Conservation (phyloP, 805 yeast species). For the Wickerhamomyces pijperi region DNA sequence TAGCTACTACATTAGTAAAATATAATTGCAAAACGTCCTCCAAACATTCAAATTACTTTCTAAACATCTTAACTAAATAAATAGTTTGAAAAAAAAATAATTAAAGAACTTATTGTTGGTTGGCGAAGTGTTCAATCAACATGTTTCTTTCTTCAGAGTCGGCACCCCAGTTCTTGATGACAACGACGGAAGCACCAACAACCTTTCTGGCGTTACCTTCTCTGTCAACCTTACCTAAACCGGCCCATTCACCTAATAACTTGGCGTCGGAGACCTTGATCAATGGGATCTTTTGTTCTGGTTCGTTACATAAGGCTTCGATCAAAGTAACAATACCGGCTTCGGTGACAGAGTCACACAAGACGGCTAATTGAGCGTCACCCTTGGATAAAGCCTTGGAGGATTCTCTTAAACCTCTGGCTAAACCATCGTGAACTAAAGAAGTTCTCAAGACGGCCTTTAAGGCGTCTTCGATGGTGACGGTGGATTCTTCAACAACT, state of each 20-base stretch:
- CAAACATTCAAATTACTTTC: not conserved
- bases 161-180: constrained; percentile 99
- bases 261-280: constrained; percentile 99
- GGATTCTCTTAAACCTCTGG: constrained; percentile 99
- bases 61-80: not conserved
- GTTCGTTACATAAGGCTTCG: constrained; percentile 98
- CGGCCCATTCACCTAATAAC: constrained; percentile 99
- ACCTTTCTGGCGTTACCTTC: constrained; percentile 99
- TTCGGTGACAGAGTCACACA: constrained; percentile 98
- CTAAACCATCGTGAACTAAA: constrained; percentile 97
- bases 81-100: not conserved
- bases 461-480: constrained; percentile 96
- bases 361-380: constrained; percentile 95
- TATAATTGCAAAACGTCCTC: not conserved
- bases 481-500: constrained; percentile 80
- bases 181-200: constrained; percentile 99
- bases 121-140: constrained; percentile 91
- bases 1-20: not conserved
- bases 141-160: constrained; percentile 95
- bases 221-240: constrained; percentile 98
- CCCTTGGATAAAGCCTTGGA: constrained; percentile 96
- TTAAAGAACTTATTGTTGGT: constrained; percentile 54
- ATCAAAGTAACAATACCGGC: constrained; percentile 92
- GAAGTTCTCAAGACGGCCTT: constrained; percentile 97
- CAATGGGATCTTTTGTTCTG: constrained; percentile 92